Evolutionary conservation across 2,329 filamentous ascomycete species (phyloP).

Genomic region (Colletotrichum sp.): DNA sequence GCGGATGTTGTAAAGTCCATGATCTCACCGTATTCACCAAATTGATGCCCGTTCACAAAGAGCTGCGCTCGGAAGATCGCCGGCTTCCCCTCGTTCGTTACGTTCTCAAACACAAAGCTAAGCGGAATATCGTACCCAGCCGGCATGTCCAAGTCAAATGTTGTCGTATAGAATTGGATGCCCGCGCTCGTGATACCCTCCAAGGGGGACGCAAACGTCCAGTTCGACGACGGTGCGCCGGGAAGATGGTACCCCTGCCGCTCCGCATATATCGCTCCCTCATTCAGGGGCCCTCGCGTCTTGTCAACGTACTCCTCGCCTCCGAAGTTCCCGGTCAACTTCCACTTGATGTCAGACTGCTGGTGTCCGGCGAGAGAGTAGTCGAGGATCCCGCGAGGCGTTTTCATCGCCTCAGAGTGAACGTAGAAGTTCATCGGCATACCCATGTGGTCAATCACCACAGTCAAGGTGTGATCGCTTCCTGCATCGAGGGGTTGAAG

Average conservation of each 20-base stretch:
- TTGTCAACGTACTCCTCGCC: conserved; percentile 63
- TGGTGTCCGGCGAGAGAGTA: conserved; percentile 54
- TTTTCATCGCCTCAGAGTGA: conserved; percentile 61
- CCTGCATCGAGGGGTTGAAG: conserved; percentile 41
- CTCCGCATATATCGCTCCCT: conserved; percentile 62
- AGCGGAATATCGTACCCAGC: conserved; percentile 61
- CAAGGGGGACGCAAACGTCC: conserved; percentile 49
- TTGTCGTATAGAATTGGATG: conserved; percentile 60
- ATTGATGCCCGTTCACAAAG: conserved; percentile 76
- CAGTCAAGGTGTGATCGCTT: conserved; percentile 65
- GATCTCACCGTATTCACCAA: conserved; percentile 38
- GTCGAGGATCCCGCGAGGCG: conserved; percentile 61
- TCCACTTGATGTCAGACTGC: conserved; percentile 60
- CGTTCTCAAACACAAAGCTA: conserved; percentile 55
- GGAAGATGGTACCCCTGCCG: conserved; percentile 55
- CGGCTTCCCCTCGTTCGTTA: conserved; percentile 24
- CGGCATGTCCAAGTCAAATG: conserved; percentile 61
- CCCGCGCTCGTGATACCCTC: conserved; percentile 48
- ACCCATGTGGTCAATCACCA: conserved; percentile 73
- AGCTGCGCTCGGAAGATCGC: conserved; percentile 60
- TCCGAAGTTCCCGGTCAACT: conserved; percentile 65
- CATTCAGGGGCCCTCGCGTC: conserved; percentile 64
- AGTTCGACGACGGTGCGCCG: conserved; percentile 20
- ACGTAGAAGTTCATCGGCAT: conserved; percentile 67
- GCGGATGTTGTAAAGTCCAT: neutral